These are phyloP conservation scores for Chalciporus piperatus DNA, from an alignment of 768 basidiomycete genomes.

Conservation along the genomic window DNA sequence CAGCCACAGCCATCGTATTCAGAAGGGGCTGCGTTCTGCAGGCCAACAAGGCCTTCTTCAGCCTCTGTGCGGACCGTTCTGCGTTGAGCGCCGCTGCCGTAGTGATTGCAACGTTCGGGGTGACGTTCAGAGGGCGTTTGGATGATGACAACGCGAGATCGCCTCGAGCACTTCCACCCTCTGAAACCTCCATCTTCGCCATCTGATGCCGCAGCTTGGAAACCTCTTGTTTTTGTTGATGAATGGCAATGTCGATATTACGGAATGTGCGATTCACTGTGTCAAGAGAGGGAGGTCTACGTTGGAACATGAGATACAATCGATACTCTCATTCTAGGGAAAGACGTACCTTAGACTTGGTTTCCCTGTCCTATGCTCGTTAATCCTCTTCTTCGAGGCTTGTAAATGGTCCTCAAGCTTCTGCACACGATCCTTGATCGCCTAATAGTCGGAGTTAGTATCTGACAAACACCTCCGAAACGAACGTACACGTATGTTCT, in stretches of 20 bases:
- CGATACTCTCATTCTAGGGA: background rate
- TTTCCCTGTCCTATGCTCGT: conserved; percentile 58
- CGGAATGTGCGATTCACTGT: conserved; percentile 79
- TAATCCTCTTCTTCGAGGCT: conserved; percentile 65
- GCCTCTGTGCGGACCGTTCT: conserved; percentile 65
- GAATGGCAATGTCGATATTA: conserved; percentile 75
- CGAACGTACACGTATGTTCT: conserved; percentile 61
- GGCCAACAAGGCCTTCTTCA: conserved; percentile 65
- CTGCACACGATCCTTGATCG: conserved; percentile 67
- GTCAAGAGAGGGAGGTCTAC: conserved; percentile 80
- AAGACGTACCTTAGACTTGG: conserved; percentile 56
- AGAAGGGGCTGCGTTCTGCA: conserved; percentile 64
- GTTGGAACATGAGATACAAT: conserved; percentile 2
- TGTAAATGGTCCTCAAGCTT: conserved; percentile 77
- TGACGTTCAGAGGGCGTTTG: conserved; percentile 43
- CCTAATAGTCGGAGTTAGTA: conserved; percentile 36
- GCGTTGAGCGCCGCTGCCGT: conserved; percentile 82
- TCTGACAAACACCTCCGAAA: background rate
- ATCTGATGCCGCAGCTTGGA: conserved; percentile 51
- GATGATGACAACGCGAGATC: conserved; percentile 39
- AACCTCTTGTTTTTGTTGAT: conserved; percentile 57
- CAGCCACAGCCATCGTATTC: conserved; percentile 48
- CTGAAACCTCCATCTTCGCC: conserved; percentile 44
- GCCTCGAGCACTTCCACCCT: conserved; percentile 34
- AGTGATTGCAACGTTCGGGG: conserved; percentile 65